Evolutionary conservation across 2,329 filamentous ascomycete species (phyloP), one percentile per base, ranked within the genome.

Genomic region (Colletotrichum tropicale): DNA sequence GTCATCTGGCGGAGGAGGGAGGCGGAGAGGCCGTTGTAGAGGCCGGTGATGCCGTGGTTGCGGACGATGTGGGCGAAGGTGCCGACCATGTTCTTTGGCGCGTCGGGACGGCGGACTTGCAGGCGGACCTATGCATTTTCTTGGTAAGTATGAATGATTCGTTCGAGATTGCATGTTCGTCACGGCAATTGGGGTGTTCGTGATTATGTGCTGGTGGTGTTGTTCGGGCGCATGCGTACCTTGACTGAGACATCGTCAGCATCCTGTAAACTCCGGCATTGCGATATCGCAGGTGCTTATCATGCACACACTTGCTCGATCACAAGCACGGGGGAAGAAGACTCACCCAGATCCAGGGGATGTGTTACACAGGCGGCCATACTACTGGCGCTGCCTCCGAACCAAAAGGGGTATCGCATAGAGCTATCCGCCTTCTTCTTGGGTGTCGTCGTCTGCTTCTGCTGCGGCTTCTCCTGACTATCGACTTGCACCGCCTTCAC

Each of bases 1-100:
- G 97, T 98, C 80, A 96, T 91, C 87, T 98, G 97, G 78, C 97
- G 96, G 74, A 98, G 91, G 65, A 98, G 91, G 72, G 96, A 97
- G 79, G 97, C 97, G 3, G 96, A 98, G 75, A 98, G 92, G 87
- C 97, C 97, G 81, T 91, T 93, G 86, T 99, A 99, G 64, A 99
- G 90, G 32, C 96, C 96, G 34, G 89, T 85, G n/a, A 94, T 77
- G 52, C 96, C 96, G 85, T 97, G 91, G 80, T 91, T 89, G 80
- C 92, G 93, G 77, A 96, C 84, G 79, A 99, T 93, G 87, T 98
- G 94, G 75, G 91, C 88, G 82, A 98, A 95, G 76, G 96, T 98
- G 83, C 94, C 93, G 78, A 93, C 85, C 95, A 98, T 98, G 81
- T 92, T 94, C 82, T 93, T 93, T 70, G 94, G 93, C 76, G 92